Evolutionary conservation across 2,329 filamentous ascomycete species (phyloP), one percentile per base, ranked within the genome.

Genomic region (Claviceps sp.): DNA sequence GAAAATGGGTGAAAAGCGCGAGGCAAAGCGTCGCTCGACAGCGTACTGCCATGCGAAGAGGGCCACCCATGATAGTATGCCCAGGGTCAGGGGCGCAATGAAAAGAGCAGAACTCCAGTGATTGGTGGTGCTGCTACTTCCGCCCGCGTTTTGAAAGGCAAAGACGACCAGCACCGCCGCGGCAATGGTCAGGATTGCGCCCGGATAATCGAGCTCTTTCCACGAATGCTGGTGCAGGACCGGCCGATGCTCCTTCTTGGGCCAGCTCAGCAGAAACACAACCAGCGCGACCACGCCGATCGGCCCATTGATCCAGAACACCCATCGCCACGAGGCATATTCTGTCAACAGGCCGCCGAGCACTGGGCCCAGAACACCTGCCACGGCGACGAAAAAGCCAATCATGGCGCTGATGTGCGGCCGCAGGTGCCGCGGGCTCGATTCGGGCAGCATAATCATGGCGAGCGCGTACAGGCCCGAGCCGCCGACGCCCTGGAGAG

Each of bases 221-320:
- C 73, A 78, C 3, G 67, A 61, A 38, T 70, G 65, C 30, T 64
- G 65, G 45, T 71, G 61, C 4, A 68, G 54, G 16, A 59, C 56
- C 1, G 69, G 69, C 2, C 75, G 62, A 46, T 71, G 62, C 51
- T 69, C 61, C 8, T 65, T 63, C 2, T 26, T 16, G 10, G 79
- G 78, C 78, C 78, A 82, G 3, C 70, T 63, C 1, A 73, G 30
- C 22, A 70, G 63, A 55, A 82, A 76, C 1, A 77, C 56, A 7
- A 66, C 48, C 19, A 77, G 60, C 2, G 78, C 73, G 1, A 71
- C 55, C 41, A 63, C 59, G 1, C 76, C 75, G 13, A 80, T 64
- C 1, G 78, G 77, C 2, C 72, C 75, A 58, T 81, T 81, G 59
- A 81, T 75, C 74, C 75, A 80, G 61, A 81, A 81, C 2, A 80